A percentile compares a stretch with the other conserved stretches of the same genome.
These are phyloP conservation scores for Abrus precatorius DNA, from an alignment of 306 rosid species.

Conservation along the genomic window DNA sequence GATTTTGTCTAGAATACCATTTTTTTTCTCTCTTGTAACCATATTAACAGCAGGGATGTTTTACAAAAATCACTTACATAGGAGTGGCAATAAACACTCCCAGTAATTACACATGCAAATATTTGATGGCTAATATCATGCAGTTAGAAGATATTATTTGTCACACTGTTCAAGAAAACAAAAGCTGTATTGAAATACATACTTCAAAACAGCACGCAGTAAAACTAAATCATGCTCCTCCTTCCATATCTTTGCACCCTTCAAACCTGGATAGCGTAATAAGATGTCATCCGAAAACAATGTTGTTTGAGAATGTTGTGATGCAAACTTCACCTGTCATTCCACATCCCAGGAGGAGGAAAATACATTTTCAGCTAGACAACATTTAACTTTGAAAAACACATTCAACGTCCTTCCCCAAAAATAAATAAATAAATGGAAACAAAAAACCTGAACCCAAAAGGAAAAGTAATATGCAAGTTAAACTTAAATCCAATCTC, in stretches of 20 bases:
- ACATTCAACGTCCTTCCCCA: not conserved
- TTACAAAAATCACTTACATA: no score
- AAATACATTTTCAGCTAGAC: conserved; percentile 31
- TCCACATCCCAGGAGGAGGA: conserved; percentile 46
- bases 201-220: conserved; percentile 85
- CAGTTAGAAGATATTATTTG: conserved; percentile 11
- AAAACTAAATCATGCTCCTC: conserved; percentile 83
- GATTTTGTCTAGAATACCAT: no score
- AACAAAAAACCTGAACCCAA: not conserved
- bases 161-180: conserved; percentile 34
- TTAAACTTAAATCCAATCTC: conserved; percentile 1
- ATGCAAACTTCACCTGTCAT: conserved; percentile 71
- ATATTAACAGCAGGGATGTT: no score
- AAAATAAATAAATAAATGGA: not conserved
- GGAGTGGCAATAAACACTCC: no score
- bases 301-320: conserved; percentile 66
- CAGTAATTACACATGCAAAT: not conserved
- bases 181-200: conserved; percentile 43
- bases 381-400: conserved; percentile 32
- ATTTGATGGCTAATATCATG: conserved; percentile 29
- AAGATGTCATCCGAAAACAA: conserved; percentile 78
- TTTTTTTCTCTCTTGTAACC: no score
- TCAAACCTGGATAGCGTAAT: conserved; percentile 77
- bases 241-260: conserved; percentile 92
- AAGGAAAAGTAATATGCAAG: not conserved